These are phyloP conservation scores for Aspergillus bombycis DNA, from an alignment of 2,329 filamentous ascomycete species.

Conservation along the genomic window DNA sequence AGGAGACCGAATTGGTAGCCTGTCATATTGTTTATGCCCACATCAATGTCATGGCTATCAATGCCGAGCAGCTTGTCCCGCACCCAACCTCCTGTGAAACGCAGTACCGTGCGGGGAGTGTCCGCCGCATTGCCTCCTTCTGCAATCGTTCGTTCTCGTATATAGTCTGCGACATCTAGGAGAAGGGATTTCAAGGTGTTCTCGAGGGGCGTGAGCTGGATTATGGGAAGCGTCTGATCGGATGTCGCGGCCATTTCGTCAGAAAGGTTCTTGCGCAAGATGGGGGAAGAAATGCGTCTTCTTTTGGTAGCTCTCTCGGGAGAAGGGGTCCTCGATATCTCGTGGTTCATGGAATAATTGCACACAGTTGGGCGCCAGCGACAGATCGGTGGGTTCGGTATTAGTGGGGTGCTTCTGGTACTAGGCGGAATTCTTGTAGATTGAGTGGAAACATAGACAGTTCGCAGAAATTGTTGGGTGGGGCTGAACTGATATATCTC, in stretches of 20 bases:
- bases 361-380: not conserved
- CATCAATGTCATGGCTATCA: slow-evolving; percentile 53
- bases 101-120: slow-evolving; percentile 40
- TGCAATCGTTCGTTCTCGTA: slow-evolving; percentile 51
- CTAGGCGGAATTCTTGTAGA: slow-evolving; percentile 11
- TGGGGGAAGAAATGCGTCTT: slow-evolving; percentile 32
- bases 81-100: slow-evolving; percentile 56
- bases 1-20: slow-evolving; percentile 51
- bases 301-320: slow-evolving; percentile 35
- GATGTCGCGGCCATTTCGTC: slow-evolving; percentile 27
- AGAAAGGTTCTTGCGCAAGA: slow-evolving; percentile 24
- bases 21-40: slow-evolving; percentile 54
- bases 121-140: slow-evolving; percentile 30
- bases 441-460: slow-evolving; percentile 18
- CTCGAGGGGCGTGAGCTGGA: slow-evolving; percentile 71
- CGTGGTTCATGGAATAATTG: slow-evolving; percentile 32
- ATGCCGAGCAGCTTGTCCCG: slow-evolving; percentile 53
- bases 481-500: slow-evolving; percentile 17
- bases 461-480: slow-evolving; percentile 15
- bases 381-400: slow-evolving; percentile 8
- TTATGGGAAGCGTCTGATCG: slow-evolving; percentile 30
- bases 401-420: slow-evolving; percentile 16
- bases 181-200: slow-evolving; percentile 73
- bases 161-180: slow-evolving; percentile 76
- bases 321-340: slow-evolving; percentile 19